Evolutionary conservation across 2,329 filamentous ascomycete species (phyloP), one percentile per base, ranked within the genome.

Genomic region (Xylariales sp.): DNA sequence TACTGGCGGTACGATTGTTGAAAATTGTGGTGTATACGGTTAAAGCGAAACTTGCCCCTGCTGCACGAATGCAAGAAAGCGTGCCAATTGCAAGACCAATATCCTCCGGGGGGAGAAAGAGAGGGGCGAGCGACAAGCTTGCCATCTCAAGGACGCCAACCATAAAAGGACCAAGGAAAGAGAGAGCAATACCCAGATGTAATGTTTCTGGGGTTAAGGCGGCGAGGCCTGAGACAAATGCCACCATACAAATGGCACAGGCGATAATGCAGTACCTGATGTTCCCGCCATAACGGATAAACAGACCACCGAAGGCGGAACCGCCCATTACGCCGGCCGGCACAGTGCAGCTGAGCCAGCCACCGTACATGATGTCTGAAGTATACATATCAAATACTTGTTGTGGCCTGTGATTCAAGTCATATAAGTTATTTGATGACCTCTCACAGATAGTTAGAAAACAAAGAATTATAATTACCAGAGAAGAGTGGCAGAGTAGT

Each of bases 81-180:
- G 64, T 42, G n/a, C 63, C 63, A 5, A 56, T 62, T 2, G 65
- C 62, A 6, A 65, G 48, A 21, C 65, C 65, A 29, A 67, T 66
- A 13, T 67, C 62, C 12, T 60, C 53, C 0, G 57, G 52, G 14
- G 56, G 54, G 34, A 59, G 61, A 46, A 66, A 66, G 2, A 63
- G 52, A 13, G 58, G 57, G 1, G 60, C 59, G 18, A 62, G 46
- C 6, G 60, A 53, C 8, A 63, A 43, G 3, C 59, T 55, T 6
- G 53, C 52, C 7, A 61, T 45, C 41, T 63, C 60, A 33, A 61
- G 61, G 17, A 60, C 56, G 6, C 59, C 60, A 10, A 62, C 59
- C 35, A 57, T 59, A 44, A 63, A 62, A 1, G 57, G 58, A 1
- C 60, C 60, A 5, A 62, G 44, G 32, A 62, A 59, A 3, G 57